Evolutionary conservation across 805 yeast species (phyloP).

Genomic region (Grigorovia transvaalensis): DNA sequence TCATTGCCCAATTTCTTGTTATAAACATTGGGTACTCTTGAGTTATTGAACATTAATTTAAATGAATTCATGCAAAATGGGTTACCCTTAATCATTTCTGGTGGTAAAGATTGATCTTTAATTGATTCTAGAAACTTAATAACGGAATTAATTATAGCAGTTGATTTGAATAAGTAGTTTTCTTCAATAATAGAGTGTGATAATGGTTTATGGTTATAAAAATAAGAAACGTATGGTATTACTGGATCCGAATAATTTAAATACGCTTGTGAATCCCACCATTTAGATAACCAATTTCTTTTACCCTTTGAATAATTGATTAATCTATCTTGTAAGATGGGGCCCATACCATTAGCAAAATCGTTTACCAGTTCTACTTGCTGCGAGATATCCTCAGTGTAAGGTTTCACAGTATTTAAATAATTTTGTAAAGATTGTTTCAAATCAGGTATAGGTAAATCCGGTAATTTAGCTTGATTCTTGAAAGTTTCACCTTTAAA

Average conservation of each 20-base stretch:
- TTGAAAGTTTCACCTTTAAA: constrained; percentile 60
- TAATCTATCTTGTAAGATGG: constrained; percentile 57
- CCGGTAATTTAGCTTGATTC: constrained; percentile 65
- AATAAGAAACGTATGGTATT: constrained; percentile 90
- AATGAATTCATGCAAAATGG: constrained; percentile 96
- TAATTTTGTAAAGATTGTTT: constrained; percentile 60
- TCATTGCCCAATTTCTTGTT: constrained; percentile 1
- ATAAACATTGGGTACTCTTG: constrained; percentile 55
- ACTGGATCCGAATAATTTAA: constrained; percentile 86
- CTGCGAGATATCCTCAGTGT: constrained; percentile 20
- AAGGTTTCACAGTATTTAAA: constrained; percentile 64
- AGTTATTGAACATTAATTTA: constrained; percentile 81
- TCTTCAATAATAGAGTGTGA: constrained; percentile 39
- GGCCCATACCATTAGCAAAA: constrained; percentile 60
- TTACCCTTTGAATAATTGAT: constrained; percentile 40
- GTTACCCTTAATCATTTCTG: constrained; percentile 62
- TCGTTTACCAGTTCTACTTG: constrained; percentile 52
- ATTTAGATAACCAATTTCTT: constrained; percentile 82
- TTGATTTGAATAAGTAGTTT: constrained; percentile 62
- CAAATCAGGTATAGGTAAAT: constrained; percentile 78
- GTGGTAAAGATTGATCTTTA: constrained; percentile 63
- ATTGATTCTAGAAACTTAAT: constrained; percentile 56
- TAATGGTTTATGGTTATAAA: constrained; percentile 68
- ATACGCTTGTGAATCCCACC: constrained; percentile 94
- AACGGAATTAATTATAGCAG: constrained; percentile 59